Evolutionary conservation across 495 filamentous ascomycete species (phyloP), one percentile per base, ranked within the genome.

Genomic region (Letharia lupina): DNA sequence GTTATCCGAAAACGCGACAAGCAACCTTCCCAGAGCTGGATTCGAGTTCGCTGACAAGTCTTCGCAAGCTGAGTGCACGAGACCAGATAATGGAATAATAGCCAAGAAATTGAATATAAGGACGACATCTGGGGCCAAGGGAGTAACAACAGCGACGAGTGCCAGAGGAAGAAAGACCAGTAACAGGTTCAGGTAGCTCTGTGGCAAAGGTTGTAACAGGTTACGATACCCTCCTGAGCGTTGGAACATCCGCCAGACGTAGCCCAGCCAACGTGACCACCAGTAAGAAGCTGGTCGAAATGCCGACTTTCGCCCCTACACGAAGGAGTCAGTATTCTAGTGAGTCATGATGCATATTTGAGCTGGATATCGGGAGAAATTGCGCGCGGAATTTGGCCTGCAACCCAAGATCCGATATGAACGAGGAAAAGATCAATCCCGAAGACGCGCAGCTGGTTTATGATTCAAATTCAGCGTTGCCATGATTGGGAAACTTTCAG

Each of bases 1-100:
- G 42, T 62, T 62, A 13, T 62, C 60, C 10, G 60, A 44, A 31
- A 62, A 48, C 12, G 60, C 42, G 16, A 62, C 60, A 10, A 62
- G 42, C 3, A 62, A 33, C 5, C 12, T 33, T 28, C 60, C 60
- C 7, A 13, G 20, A 20, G 13, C 11, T 28, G n/a, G 37, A 47
- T 44, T 16, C 31, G 48, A 3, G 4, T 42, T 47, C n/a, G 39
- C 9, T 16, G 60, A 62, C 9, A 62, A 23, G 16, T 48, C 42
- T 31, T 62, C 60, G 7, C 35, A 44, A 23, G 39, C 60, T 44
- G 11, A 48, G 7, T 62, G 28, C 3, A 48, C 42, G 41, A 62
- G 39, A 62, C 60, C 42, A 48, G 60, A 62, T 12, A 62, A n/a
- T 28, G 60, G n/a, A 12, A 62, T 48, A 6, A 62, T 47, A 28